A percentile compares a stretch with the other conserved stretches of the same genome.
phyloP scores from a whole-genome alignment of 176 grass and related monocot species.

The Poa annua region DNA sequence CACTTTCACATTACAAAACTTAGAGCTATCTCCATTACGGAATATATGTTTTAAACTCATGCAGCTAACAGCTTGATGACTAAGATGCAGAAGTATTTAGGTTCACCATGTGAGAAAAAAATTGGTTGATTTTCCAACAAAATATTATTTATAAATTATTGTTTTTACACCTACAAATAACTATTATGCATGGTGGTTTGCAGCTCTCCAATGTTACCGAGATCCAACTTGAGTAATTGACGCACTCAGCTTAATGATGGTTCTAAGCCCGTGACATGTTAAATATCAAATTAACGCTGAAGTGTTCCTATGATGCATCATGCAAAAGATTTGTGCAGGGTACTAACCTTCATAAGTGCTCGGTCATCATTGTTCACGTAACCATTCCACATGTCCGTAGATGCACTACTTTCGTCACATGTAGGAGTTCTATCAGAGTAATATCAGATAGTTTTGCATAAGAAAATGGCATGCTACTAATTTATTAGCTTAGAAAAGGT shows the following conservation, averaged over 20 bases:
- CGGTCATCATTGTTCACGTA: conserved; percentile 90
- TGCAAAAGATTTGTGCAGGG: not conserved
- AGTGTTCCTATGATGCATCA: conserved; percentile 6
- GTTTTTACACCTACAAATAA: not conserved
- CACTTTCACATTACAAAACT: conserved; percentile 14
- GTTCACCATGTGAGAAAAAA: not conserved
- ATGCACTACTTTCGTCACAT: conserved; percentile 45
- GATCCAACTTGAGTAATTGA: not conserved
- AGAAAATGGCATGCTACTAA: not conserved
- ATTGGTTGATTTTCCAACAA: not conserved
- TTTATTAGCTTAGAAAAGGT: conserved; percentile 27
- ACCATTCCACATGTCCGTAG: conserved; percentile 63
- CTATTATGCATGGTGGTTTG: not conserved
- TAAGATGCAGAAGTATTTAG: conserved; percentile 1
- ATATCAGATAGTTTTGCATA: conserved; percentile 26
- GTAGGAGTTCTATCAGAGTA: conserved; percentile 53
- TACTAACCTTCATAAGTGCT: conserved; percentile 82
- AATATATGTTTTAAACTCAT: not conserved
- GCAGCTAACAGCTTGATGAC: conserved; percentile 7
- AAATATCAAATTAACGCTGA: not conserved
- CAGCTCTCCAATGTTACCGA: not conserved
- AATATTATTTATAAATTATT: not conserved
- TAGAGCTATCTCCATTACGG: not conserved
- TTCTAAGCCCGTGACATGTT: not conserved
- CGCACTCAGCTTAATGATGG: not conserved